Percentiles rank a stretch among this genome's conserved stretches.
Conservation (phyloP, 1,284 basidiomycete species). For the Testicularia cyperi region DNA sequence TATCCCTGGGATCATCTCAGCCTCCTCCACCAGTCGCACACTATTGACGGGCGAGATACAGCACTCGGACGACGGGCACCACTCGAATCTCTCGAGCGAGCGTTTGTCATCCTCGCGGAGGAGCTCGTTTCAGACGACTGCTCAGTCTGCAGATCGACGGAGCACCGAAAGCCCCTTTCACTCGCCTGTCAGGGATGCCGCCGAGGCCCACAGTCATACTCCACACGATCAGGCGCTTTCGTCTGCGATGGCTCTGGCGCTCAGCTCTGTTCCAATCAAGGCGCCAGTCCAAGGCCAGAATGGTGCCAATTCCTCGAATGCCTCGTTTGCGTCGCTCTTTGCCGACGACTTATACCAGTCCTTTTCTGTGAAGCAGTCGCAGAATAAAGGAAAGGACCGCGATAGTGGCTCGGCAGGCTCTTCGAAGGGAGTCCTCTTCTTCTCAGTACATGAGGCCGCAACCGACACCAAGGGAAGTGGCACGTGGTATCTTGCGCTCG, state of each 20-base stretch:
- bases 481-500: conserved; percentile 48
- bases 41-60: background rate
- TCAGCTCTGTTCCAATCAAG: conserved; percentile 36
- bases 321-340: conserved; percentile 31
- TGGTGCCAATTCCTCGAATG: conserved; percentile 8
- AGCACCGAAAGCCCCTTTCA: background rate
- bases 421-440: conserved; percentile 42
- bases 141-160: background rate
- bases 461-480: conserved; percentile 36
- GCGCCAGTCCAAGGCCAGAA: conserved; percentile 6
- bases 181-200: background rate
- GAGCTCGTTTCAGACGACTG: background rate
- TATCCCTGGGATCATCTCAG: no score
- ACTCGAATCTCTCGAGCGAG: background rate
- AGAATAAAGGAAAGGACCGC: conserved; percentile 25
- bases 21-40: background rate
- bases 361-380: conserved; percentile 8
- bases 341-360: conserved; percentile 27
- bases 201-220: background rate
- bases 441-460: conserved; percentile 40
- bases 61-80: background rate
- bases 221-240: conserved; percentile 12
- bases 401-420: conserved; percentile 9
- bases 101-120: background rate
- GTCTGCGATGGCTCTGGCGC: conserved; percentile 15